phyloP scores from a whole-genome alignment of 106 monocot species.

The Dactylorhiza incarnata region DNA sequence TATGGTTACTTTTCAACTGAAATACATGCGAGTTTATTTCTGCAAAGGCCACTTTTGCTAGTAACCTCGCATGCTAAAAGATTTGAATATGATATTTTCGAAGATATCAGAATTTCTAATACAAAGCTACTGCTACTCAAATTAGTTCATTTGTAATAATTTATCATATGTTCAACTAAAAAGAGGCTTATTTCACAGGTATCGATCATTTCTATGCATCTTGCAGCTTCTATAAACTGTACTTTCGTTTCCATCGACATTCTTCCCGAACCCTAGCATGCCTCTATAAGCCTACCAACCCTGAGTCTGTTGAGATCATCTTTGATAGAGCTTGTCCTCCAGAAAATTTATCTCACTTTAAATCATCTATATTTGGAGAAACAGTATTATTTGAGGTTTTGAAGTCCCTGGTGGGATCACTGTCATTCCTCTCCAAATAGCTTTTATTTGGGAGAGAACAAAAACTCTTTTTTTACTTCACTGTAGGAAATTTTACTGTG shows the following conservation, averaged over 20 bases:
- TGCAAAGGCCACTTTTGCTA: conserved; percentile 31
- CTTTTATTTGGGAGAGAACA: conserved; percentile 52
- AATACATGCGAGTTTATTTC: conserved; percentile 50
- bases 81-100: conserved; percentile 58
- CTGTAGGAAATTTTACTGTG: conserved; percentile 38
- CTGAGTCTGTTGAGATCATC: no score
- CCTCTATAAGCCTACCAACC: conserved; percentile 37
- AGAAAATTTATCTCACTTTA: conserved; percentile 52
- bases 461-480: conserved; percentile 61
- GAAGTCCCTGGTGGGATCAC: conserved; percentile 70
- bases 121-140: conserved; percentile 32
- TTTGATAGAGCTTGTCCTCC: conserved; percentile 46
- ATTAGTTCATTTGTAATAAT: conserved; percentile 33
- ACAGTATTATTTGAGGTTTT: conserved; percentile 52
- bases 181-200: conserved; percentile 27
- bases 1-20: conserved; percentile 38
- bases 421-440: conserved; percentile 44
- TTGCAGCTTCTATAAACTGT: conserved; percentile 29
- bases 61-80: conserved; percentile 25
- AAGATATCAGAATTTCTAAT: conserved; percentile 59
- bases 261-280: conserved; percentile 33
- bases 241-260: conserved; percentile 53
- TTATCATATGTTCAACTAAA: conserved; percentile 1
- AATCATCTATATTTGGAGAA: conserved; percentile 54
- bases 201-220: conserved; percentile 47